Evolutionary conservation across 2,329 filamentous ascomycete species (phyloP).

Genomic region (Fusarium annulatum): DNA sequence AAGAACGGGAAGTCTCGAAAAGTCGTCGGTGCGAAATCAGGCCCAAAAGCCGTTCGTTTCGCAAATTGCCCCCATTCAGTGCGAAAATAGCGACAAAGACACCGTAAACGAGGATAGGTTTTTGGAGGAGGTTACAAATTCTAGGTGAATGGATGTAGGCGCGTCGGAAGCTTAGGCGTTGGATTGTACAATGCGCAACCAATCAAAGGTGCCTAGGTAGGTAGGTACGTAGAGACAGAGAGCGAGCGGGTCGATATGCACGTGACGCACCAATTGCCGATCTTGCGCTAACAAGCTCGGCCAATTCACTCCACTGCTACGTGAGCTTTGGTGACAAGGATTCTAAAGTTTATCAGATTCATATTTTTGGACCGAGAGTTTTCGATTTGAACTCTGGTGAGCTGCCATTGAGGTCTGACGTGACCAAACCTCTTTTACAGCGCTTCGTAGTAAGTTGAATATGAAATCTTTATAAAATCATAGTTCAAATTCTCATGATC

Average conservation of each 20-base stretch:
- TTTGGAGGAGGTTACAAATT: slow-evolving; percentile 5
- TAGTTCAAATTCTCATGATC: slow-evolving; percentile 15
- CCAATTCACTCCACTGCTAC: not conserved
- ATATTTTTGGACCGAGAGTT: slow-evolving; percentile 21
- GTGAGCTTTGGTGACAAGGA: slow-evolving; percentile 16
- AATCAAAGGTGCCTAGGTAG: slow-evolving; percentile 14
- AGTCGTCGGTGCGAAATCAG: not conserved
- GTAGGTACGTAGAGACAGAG: not conserved
- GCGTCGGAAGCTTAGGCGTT: slow-evolving; percentile 17
- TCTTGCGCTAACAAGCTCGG: not conserved
- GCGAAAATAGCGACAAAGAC: not conserved
- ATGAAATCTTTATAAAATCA: slow-evolving; percentile 1
- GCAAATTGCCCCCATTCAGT: slow-evolving; percentile 5
- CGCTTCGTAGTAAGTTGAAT: slow-evolving; percentile 23
- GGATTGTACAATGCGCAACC: slow-evolving; percentile 31
- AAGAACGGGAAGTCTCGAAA: not conserved
- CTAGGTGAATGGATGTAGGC: slow-evolving; percentile 3
- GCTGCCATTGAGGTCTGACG: slow-evolving; percentile 5
- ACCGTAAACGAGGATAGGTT: not conserved
- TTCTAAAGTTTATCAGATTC: slow-evolving; percentile 9
- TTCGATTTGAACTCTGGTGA: slow-evolving; percentile 1
- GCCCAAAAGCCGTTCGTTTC: slow-evolving; percentile 7
- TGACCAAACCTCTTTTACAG: not conserved
- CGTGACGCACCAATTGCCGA: slow-evolving; percentile 17
- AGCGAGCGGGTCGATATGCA: not conserved